Evolutionary conservation across 495 filamentous ascomycete genomes (phyloP).

Genomic region (Podospora sp.): DNA sequence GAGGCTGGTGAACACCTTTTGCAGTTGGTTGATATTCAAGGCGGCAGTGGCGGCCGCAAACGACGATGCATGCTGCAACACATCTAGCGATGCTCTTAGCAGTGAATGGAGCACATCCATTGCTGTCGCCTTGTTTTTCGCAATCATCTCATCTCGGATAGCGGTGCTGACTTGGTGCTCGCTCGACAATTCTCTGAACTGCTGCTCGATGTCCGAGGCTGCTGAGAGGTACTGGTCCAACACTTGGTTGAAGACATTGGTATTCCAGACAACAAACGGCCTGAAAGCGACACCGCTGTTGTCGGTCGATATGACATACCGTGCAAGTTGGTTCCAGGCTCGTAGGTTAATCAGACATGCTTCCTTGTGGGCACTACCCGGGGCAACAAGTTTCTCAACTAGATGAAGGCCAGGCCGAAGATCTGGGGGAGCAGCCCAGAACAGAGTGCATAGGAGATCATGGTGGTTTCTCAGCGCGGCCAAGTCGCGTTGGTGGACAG

Average conservation of each 20-base stretch:
- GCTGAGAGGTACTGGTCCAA: constrained; percentile 52
- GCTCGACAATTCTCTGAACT: constrained; percentile 45
- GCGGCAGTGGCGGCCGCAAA: constrained; percentile 42
- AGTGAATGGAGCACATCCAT: constrained; percentile 48
- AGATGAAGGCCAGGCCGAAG: constrained; percentile 69
- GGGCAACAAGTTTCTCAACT: constrained; percentile 77
- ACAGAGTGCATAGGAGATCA: constrained; percentile 86
- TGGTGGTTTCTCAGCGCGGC: constrained; percentile 90
- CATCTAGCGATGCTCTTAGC: constrained; percentile 44
- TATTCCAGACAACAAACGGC: constrained; percentile 71
- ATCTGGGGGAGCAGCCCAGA: constrained; percentile 76
- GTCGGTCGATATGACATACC: constrained; percentile 68
- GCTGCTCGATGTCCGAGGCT: constrained; percentile 52
- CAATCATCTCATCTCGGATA: constrained; percentile 45
- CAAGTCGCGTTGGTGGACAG: constrained; percentile 72
- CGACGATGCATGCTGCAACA: constrained; percentile 39
- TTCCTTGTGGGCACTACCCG: constrained; percentile 78
- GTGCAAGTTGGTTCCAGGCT: constrained; percentile 77
- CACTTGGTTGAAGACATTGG: constrained; percentile 53
- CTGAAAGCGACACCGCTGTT: constrained; percentile 55
- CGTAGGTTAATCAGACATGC: constrained; percentile 81
- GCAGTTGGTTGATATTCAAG: constrained; percentile 46
- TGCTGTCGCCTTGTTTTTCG: constrained; percentile 47
- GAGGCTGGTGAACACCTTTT: constrained; percentile 48
- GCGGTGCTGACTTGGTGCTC: constrained; percentile 42